Evolutionary conservation across 305 asterid genomes (phyloP), one percentile per base, ranked within the genome.

Genomic region (Rubia peregrina): DNA sequence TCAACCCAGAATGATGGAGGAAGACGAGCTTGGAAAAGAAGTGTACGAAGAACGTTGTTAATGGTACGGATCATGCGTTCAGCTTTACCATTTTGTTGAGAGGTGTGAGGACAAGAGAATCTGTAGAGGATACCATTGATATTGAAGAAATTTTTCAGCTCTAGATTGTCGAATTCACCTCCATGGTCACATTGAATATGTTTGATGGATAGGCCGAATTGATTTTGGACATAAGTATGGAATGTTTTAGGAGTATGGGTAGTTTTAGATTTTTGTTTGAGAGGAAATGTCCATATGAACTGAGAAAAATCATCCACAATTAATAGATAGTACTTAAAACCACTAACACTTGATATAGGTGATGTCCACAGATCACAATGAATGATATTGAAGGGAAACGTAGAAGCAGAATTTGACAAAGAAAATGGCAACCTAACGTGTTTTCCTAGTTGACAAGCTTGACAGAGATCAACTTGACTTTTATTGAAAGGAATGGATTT

Each of bases 371-470:
- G 26, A 38, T 70, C 73, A 70, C 51, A 22, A 53, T 59, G 67
- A 56, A 59, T 19, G n/a, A 59, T 61, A 48, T 75, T 74, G 69
- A 75, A 75, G 0, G 75, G 75, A 42, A 69, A n/a, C 14, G 19
- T 2, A 49, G 71, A 69, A 17, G 0, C 0, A 36, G 64, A 74
- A 22, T 7, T 43, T 6, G 79, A 70, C 16, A 7, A 10, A 19
- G 17, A 12, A 75, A 75, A 70, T 4, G 74, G 71, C 19, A 75
- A 63, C 12, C 65, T 75, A n/a, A 75, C 46, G 6, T 61, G 74
- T 69, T 75, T 75, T 10, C 78, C 74, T 9, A 75, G 57, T 2
- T 41, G 38, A 75, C 74, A 74, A n/a, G 63, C 60, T 7, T 41
- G 60, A 4, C 19, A 48, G 7, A 51, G 22, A 5, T 51, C 24